Conservation (phyloP, 371 early-diverging fungal species). For the Gilbertella persicaria region DNA sequence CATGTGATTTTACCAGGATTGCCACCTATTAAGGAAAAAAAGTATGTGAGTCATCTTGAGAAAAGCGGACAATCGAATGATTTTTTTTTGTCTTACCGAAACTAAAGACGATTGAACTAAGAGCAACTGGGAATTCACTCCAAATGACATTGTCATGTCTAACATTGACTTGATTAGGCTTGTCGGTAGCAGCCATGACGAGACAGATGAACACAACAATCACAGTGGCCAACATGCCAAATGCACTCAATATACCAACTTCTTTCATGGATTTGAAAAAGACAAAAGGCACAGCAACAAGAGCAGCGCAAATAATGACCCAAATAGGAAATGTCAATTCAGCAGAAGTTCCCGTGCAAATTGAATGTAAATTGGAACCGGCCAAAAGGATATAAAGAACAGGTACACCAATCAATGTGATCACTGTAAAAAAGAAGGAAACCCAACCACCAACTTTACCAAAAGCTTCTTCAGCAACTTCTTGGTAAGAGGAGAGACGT, state of each 20-base stretch:
- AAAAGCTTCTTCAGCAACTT: conserved; percentile 68
- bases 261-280: conserved; percentile 75
- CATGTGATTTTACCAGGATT: conserved; percentile 8
- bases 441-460: conserved; percentile 62
- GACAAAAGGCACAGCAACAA: conserved; percentile 72
- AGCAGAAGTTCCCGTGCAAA: conserved; percentile 35
- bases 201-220: conserved; percentile 30
- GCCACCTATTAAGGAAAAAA: conserved; percentile 15
- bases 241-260: conserved; percentile 58
- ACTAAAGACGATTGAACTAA: conserved; percentile 63
- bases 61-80: neutral
- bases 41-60: neutral
- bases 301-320: conserved; percentile 64
- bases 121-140: conserved; percentile 59
- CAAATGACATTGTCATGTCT: conserved; percentile 48
- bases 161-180: conserved; percentile 7
- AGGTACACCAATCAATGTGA: conserved; percentile 67
- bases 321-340: conserved; percentile 46
- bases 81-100: conserved; percentile 36
- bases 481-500: conserved; percentile 45
- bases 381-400: conserved; percentile 78
- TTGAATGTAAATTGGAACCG: conserved; percentile 58
- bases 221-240: conserved; percentile 32
- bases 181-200: conserved; percentile 18
- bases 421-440: conserved; percentile 66